phyloP scores from a whole-genome alignment of 2,329 filamentous ascomycete species.

The Cryphonectria radicalis region DNA sequence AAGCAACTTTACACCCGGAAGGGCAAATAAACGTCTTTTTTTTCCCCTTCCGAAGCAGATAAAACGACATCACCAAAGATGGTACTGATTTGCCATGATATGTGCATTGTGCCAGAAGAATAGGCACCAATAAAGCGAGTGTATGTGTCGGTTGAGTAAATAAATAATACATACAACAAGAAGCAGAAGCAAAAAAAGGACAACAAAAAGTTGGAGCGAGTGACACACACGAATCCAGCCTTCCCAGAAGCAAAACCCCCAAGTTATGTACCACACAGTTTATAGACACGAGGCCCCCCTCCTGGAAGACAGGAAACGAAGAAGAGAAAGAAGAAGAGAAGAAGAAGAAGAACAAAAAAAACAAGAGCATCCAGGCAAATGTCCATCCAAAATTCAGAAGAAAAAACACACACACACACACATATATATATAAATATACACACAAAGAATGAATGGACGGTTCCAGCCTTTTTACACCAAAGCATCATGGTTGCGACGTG shows the following conservation, averaged over 20 bases:
- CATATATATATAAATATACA: background rate
- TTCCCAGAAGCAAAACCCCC: background rate
- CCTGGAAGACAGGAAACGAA: background rate
- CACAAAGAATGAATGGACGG: background rate
- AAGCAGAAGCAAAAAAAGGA: background rate
- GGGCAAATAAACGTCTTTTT: background rate
- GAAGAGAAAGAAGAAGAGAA: background rate
- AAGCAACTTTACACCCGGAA: background rate
- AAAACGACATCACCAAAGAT: background rate
- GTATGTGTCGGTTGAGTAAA: background rate
- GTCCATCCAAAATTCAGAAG: background rate
- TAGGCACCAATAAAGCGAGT: background rate
- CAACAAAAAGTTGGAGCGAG: background rate
- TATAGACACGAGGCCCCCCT: background rate
- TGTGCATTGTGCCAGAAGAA: background rate
- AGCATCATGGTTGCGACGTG: background rate
- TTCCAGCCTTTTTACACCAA: background rate
- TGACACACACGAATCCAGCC: constrained; percentile 1
- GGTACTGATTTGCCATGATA: background rate
- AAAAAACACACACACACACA: background rate
- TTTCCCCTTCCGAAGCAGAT: background rate
- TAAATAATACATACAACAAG: constrained; percentile 9
- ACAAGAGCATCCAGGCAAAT: background rate
- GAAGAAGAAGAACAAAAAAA: background rate
- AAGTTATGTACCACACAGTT: background rate